A percentile compares a stretch with the other conserved stretches of the same genome.
Conservation (phyloP, 441 rosid genomes). For the Sinapis alba region DNA sequence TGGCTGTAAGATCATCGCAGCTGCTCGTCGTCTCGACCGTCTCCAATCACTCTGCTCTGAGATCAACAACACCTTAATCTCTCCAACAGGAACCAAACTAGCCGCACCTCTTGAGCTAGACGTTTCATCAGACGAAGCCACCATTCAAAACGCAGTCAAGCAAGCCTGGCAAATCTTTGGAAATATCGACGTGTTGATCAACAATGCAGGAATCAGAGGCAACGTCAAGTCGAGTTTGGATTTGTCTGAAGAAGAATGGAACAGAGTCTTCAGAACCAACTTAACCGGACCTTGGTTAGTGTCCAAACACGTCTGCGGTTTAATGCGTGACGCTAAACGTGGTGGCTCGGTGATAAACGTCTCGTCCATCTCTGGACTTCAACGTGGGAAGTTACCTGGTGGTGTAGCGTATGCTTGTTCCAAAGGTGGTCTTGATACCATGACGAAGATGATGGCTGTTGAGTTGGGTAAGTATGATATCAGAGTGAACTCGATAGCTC, state of each 20-base stretch:
- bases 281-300: constrained; percentile 77
- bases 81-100: constrained; percentile 1
- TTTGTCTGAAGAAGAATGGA: constrained; percentile 71
- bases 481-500: constrained; percentile 77
- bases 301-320: constrained; percentile 58
- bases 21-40: constrained; percentile 70
- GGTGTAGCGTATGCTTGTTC: constrained; percentile 64
- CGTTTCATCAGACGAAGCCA: constrained; percentile 48
- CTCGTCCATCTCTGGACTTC: constrained; percentile 67
- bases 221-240: constrained; percentile 54
- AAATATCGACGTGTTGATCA: constrained; percentile 64
- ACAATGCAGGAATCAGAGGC: constrained; percentile 60
- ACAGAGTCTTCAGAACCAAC: constrained; percentile 55
- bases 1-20: constrained; percentile 64
- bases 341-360: constrained; percentile 79
- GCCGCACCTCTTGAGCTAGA: constrained; percentile 71
- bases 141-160: constrained; percentile 48
- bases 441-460: constrained; percentile 72
- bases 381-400: constrained; percentile 68
- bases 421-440: constrained; percentile 56
- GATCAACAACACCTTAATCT: constrained; percentile 44
- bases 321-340: constrained; percentile 55
- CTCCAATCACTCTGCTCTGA: constrained; percentile 63
- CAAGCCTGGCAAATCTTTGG: constrained; percentile 70
- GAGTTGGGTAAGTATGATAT: constrained; percentile 68